Evolutionary conservation across 345 rosid species (phyloP).

Genomic region (Arabidopsis arenosa): DNA sequence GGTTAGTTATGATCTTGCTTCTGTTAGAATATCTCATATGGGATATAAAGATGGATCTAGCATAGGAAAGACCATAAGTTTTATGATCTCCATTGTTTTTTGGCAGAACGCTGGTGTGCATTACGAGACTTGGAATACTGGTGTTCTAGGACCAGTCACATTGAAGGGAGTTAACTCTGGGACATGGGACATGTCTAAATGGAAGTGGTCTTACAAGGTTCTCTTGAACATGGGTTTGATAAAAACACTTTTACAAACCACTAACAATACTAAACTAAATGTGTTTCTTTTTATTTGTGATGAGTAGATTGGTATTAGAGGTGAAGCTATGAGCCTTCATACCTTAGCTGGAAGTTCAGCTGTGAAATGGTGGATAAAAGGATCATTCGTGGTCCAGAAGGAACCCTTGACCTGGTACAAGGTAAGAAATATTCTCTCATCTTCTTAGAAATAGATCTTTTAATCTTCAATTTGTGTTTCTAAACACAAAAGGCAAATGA

Average conservation of each 20-base stretch:
- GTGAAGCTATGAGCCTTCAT: conserved; percentile 65
- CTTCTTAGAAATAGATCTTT: not conserved
- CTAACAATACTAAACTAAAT: not conserved
- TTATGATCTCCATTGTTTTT: not conserved
- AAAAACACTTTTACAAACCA: not conserved
- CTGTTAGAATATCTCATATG: not conserved
- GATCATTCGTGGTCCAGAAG: conserved; percentile 48
- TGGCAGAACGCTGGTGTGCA: conserved; percentile 70
- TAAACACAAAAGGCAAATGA: not conserved
- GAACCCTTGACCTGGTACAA: conserved; percentile 82
- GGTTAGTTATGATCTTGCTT: conserved; percentile 52
- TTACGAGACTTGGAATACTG: conserved; percentile 73
- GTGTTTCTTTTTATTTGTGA: conserved; percentile 6
- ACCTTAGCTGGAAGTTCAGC: conserved; percentile 52
- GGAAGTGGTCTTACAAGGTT: conserved; percentile 91
- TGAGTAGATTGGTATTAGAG: conserved; percentile 73
- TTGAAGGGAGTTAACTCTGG: conserved; percentile 72
- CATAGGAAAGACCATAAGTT: not conserved
- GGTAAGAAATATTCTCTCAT: conserved; percentile 47
- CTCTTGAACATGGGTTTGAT: conserved; percentile 19
- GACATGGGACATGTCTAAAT: conserved; percentile 67
- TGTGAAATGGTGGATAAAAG: conserved; percentile 75
- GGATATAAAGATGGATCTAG: not conserved
- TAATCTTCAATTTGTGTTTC: not conserved
- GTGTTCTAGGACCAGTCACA: conserved; percentile 73